phyloP scores from a whole-genome alignment of 2,329 filamentous ascomycete species.

The Trichoderma atrobrunneum region DNA sequence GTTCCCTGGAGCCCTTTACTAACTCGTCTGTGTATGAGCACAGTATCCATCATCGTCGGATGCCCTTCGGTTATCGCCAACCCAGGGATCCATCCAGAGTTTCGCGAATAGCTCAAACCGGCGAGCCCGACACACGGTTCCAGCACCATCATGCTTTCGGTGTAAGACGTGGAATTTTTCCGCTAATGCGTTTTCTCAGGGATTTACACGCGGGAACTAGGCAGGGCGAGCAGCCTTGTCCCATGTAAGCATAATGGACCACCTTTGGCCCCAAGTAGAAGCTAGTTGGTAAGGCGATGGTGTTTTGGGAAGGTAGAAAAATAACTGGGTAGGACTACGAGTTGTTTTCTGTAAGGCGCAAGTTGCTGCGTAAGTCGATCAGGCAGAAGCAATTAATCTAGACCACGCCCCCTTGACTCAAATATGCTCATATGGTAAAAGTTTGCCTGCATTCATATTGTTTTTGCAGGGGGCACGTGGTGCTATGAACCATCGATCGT shows the following conservation, averaged over 20 bases:
- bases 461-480: background rate
- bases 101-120: background rate
- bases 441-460: background rate
- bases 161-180: slow-evolving; percentile 13
- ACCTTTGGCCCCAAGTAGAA: background rate
- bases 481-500: background rate
- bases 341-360: slow-evolving; percentile 2
- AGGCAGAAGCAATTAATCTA: slow-evolving; percentile 1
- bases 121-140: slow-evolving; percentile 4
- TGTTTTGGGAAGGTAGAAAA: slow-evolving; percentile 12
- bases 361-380: background rate
- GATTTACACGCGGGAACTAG: background rate
- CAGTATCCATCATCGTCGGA: background rate
- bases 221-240: background rate
- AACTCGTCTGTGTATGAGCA: background rate
- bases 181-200: background rate
- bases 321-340: background rate
- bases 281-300: slow-evolving; percentile 1
- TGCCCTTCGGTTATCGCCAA: background rate
- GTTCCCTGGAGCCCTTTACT: background rate
- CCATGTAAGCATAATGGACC: background rate
- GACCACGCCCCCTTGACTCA: background rate
- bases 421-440: background rate
- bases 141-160: background rate
- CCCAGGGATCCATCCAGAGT: background rate